Evolutionary conservation across 108 stramenopile species (phyloP).

Genomic region (Fistulifera solaris): DNA sequence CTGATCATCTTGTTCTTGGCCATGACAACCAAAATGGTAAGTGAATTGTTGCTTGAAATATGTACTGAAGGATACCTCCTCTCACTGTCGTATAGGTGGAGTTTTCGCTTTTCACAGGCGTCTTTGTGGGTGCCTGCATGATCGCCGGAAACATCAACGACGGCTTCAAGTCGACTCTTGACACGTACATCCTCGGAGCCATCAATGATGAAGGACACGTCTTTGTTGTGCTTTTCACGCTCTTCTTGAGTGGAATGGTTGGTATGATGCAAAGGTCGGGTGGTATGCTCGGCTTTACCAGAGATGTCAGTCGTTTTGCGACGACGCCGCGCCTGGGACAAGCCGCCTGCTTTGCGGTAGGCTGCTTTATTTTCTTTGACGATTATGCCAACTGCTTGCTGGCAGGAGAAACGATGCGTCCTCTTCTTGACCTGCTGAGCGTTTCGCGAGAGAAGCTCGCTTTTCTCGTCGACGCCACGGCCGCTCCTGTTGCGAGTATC

Average conservation of each 20-base stretch:
- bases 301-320: slow-evolving; percentile 15
- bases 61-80: background rate
- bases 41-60: background rate
- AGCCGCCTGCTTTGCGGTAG: slow-evolving; percentile 27
- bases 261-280: slow-evolving; percentile 45
- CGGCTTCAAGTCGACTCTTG: slow-evolving; percentile 45
- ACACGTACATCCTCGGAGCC: slow-evolving; percentile 38
- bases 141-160: slow-evolving; percentile 28
- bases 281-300: slow-evolving; percentile 47
- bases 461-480: slow-evolving; percentile 62
- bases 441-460: slow-evolving; percentile 58
- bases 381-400: slow-evolving; percentile 61
- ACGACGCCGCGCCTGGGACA: slow-evolving; percentile 12
- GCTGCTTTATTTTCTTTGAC: slow-evolving; percentile 51
- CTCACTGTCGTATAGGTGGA: slow-evolving; percentile 11
- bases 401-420: slow-evolving; percentile 53
- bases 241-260: slow-evolving; percentile 30
- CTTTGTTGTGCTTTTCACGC: slow-evolving; percentile 27
- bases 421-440: slow-evolving; percentile 34
- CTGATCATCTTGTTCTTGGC: slow-evolving; percentile 41
- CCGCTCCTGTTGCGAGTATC: slow-evolving; percentile 60
- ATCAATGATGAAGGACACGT: slow-evolving; percentile 24
- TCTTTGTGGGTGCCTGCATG: slow-evolving; percentile 61
- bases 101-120: slow-evolving; percentile 26
- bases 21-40: slow-evolving; percentile 32